phyloP scores from a whole-genome alignment of 176 grass and related monocot genomes.

The Oryza nivara region DNA sequence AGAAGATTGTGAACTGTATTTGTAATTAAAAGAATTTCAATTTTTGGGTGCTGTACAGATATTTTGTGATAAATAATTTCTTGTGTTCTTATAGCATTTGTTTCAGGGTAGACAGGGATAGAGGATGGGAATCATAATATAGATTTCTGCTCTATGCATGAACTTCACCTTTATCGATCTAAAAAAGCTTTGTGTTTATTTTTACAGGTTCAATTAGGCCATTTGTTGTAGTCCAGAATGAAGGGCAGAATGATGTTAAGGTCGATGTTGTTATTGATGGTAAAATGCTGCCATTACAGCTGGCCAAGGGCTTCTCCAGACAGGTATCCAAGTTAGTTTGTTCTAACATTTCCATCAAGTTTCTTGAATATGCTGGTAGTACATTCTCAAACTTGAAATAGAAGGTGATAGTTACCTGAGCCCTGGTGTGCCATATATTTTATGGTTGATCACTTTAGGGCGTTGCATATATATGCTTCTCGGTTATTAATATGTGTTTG shows the following conservation, averaged over 20 bases:
- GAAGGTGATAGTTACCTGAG: neutral
- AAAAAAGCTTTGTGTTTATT: conserved; percentile 29
- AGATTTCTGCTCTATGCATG: neutral
- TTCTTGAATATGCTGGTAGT: neutral
- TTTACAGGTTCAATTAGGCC: conserved; percentile 53
- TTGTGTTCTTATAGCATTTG: conserved; percentile 12
- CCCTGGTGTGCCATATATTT: neutral
- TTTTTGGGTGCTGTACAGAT: neutral
- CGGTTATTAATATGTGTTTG: neutral
- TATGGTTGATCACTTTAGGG: neutral
- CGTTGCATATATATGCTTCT: neutral
- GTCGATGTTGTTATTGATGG: conserved; percentile 41
- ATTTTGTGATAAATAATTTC: conserved; percentile 10
- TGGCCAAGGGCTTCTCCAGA: conserved; percentile 37
- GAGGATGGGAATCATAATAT: neutral
- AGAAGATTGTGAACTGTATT: neutral
- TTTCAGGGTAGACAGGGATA: conserved; percentile 11
- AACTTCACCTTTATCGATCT: conserved; percentile 3
- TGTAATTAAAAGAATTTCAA: neutral
- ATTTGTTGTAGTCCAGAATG: conserved; percentile 58
- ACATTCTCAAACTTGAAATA: neutral
- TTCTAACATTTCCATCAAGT: conserved; percentile 7
- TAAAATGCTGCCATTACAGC: neutral
- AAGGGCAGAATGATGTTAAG: conserved; percentile 42
- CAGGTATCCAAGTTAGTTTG: conserved; percentile 51